Percentiles rank a stretch among this genome's conserved stretches.
phyloP scores from a whole-genome alignment of 805 yeast genomes.

The Candida schatavii region DNA sequence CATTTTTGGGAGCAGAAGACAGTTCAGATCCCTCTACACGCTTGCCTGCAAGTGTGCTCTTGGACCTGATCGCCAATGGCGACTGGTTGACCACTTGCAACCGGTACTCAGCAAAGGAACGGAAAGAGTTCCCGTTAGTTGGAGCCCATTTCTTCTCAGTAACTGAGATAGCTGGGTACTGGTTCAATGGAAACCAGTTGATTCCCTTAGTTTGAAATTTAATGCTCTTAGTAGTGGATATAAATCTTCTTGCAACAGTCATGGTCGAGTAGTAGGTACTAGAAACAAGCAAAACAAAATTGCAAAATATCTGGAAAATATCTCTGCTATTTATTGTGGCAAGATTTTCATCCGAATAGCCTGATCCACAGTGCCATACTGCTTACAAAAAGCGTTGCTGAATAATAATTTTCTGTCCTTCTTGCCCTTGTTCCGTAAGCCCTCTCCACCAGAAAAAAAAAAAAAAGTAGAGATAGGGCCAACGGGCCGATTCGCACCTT shows the following conservation, averaged over 20 bases:
- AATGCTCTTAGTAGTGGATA: slow-evolving; percentile 1
- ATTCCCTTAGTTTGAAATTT: slow-evolving; percentile 3
- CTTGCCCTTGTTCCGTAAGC: too few species aligned
- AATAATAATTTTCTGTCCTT: too few species aligned
- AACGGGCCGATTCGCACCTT: too few species aligned
- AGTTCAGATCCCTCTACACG: not conserved
- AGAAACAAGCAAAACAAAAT: not conserved
- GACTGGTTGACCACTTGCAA: slow-evolving; percentile 39
- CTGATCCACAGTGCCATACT: not conserved
- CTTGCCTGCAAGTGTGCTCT: slow-evolving; percentile 6
- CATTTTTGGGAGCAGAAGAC: not conserved
- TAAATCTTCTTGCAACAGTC: slow-evolving; percentile 5
- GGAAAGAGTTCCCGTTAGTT: slow-evolving; percentile 36
- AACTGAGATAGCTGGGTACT: slow-evolving; percentile 8
- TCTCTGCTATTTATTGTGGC: not conserved
- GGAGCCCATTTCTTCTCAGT: slow-evolving; percentile 34
- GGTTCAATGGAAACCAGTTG: slow-evolving; percentile 5
- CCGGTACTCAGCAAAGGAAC: slow-evolving; percentile 44
- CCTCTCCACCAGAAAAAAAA: too few species aligned
- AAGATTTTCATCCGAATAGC: not conserved
- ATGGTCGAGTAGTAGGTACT: not conserved
- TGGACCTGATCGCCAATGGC: slow-evolving; percentile 33
- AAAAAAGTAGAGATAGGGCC: too few species aligned
- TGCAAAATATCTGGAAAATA: too few species aligned
- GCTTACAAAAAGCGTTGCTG: too few species aligned